Percentiles rank a stretch among this genome's conserved stretches.
Conservation (phyloP, 768 basidiomycete genomes). For the Rubroboletus pulcherrimus region DNA sequence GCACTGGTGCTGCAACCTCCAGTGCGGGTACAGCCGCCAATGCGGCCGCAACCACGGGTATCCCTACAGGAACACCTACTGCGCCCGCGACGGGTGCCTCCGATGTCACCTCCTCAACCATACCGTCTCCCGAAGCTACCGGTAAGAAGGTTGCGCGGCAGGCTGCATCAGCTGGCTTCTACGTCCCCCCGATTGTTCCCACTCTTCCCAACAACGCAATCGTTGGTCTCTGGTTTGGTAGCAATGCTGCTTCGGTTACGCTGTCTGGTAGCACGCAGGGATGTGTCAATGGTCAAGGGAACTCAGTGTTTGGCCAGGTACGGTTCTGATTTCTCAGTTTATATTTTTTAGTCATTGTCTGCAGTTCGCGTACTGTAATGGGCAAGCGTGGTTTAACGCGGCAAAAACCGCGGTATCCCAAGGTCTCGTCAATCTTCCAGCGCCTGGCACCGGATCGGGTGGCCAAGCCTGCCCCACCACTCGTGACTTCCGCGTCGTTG, state of each 20-base stretch:
- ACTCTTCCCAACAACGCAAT: slow-evolving; percentile 23
- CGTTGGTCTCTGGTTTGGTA: slow-evolving; percentile 29
- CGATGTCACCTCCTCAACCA: not conserved
- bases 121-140: not conserved
- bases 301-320: slow-evolving; percentile 27
- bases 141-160: slow-evolving; percentile 7
- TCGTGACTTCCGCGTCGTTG: slow-evolving; percentile 27
- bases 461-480: slow-evolving; percentile 27
- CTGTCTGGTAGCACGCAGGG: slow-evolving; percentile 20
- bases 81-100: not conserved
- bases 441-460: slow-evolving; percentile 17
- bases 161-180: slow-evolving; percentile 18
- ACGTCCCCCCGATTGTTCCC: slow-evolving; percentile 19
- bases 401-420: slow-evolving; percentile 16
- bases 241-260: slow-evolving; percentile 21
- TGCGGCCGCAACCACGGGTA: not conserved
- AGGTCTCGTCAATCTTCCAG: slow-evolving; percentile 18
- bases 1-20: not conserved
- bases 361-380: slow-evolving; percentile 28
- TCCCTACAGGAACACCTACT: not conserved
- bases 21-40: not conserved
- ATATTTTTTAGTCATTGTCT: not conserved
- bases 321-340: not conserved
- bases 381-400: slow-evolving; percentile 22
- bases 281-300: slow-evolving; percentile 23